Percentiles rank a stretch among this genome's conserved stretches.
phyloP scores from a whole-genome alignment of 1,284 basidiomycete species.

The Vanrija pseudolonga region DNA sequence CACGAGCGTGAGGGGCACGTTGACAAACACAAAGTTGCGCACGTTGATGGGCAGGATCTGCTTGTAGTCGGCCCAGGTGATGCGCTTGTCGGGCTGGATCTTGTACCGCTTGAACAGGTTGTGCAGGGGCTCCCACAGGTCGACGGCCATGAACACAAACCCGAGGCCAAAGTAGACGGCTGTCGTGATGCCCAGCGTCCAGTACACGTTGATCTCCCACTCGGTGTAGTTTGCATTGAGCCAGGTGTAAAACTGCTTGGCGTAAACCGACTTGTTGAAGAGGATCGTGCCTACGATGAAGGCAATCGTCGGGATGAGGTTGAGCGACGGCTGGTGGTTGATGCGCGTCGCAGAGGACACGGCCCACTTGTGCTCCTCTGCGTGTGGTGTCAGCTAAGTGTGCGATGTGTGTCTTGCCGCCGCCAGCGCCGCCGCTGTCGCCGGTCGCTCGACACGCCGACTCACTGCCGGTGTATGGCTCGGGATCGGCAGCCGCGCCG shows the following conservation, averaged over 20 bases:
- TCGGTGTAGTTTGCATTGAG: conserved; percentile 13
- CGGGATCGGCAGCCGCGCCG: neutral
- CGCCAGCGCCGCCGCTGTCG: neutral
- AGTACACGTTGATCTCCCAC: conserved; percentile 12
- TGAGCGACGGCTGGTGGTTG: conserved; percentile 1
- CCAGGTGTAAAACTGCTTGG: conserved; percentile 3
- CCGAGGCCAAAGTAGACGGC: conserved; percentile 11
- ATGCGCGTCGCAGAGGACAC: conserved; percentile 4
- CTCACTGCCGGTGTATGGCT: neutral
- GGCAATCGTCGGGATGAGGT: neutral
- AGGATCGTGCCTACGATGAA: neutral
- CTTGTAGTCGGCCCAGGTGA: conserved; percentile 14
- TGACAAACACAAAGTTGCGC: conserved; percentile 11
- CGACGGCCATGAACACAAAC: conserved; percentile 11
- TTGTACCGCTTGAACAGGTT: conserved; percentile 7
- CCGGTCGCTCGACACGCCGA: no score
- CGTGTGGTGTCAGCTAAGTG: neutral
- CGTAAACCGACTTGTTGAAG: neutral
- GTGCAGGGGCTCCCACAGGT: conserved; percentile 16
- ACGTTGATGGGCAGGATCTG: conserved; percentile 3
- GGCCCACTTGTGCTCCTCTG: conserved; percentile 18
- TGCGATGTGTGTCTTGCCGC: neutral
- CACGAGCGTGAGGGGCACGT: conserved; percentile 6
- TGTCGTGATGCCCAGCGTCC: conserved; percentile 6
- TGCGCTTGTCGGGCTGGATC: conserved; percentile 16